phyloP scores from a whole-genome alignment of 2,329 filamentous ascomycete genomes.

The Thelonectria discophora region DNA sequence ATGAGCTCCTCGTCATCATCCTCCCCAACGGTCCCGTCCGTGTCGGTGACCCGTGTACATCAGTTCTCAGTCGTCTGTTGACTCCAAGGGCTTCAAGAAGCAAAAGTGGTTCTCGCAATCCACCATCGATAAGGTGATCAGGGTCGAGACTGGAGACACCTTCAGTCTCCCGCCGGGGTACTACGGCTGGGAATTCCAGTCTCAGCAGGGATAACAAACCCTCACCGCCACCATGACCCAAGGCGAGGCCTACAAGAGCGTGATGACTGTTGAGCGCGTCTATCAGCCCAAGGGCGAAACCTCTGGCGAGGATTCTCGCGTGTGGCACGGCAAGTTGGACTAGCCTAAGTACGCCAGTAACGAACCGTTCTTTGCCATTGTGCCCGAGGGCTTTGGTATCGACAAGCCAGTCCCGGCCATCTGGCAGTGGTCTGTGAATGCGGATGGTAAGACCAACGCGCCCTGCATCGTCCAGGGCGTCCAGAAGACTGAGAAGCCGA shows the following conservation, averaged over 20 bases:
- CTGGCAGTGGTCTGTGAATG: conserved; percentile 31
- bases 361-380: conserved; percentile 32
- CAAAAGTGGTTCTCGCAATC: conserved; percentile 27
- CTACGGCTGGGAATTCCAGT: conserved; percentile 26
- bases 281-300: conserved; percentile 27
- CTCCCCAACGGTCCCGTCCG: not conserved
- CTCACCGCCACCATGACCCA: too few species aligned
- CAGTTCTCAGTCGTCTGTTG: conserved; percentile 34
- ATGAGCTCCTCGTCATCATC: not conserved
- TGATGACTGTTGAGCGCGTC: conserved; percentile 15
- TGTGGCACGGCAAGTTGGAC: conserved; percentile 37
- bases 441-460: conserved; percentile 8
- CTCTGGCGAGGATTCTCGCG: not conserved
- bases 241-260: not conserved
- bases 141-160: too few species aligned
- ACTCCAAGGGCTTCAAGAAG: conserved; percentile 26
- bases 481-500: conserved; percentile 1
- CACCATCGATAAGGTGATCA: conserved; percentile 14
- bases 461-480: conserved; percentile 15
- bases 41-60: conserved; percentile 16
- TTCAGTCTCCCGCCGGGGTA: not conserved
- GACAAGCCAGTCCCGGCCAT: conserved; percentile 31
- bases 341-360: conserved; percentile 23
- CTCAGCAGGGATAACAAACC: conserved; percentile 2
- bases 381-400: conserved; percentile 31